A percentile compares a stretch with the other conserved stretches of the same genome.
These are phyloP conservation scores for Hanseniaspora guilliermondii DNA, from an alignment of 805 yeast species.

Conservation along the genomic window DNA sequence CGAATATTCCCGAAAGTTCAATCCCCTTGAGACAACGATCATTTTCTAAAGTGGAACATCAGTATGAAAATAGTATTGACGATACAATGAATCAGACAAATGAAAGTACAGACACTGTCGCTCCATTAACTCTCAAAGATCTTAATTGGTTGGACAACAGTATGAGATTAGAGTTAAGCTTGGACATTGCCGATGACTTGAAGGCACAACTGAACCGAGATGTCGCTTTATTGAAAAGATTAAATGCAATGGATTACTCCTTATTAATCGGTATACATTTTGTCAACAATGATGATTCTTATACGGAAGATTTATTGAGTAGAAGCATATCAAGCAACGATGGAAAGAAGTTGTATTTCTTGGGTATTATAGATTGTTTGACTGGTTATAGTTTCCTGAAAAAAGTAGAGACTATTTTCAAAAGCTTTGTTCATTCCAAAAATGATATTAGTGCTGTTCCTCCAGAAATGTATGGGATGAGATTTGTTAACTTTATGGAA, in stretches of 20 bases:
- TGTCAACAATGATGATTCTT: constrained; percentile 27
- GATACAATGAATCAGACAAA: constrained; percentile 16
- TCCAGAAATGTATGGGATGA: constrained; percentile 75
- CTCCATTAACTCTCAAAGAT: constrained; percentile 45
- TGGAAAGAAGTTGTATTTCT: constrained; percentile 55
- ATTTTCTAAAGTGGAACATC: constrained; percentile 18
- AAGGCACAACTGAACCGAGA: constrained; percentile 63
- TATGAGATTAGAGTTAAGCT: constrained; percentile 62
- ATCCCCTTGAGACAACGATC: constrained; percentile 10
- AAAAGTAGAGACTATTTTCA: constrained; percentile 72
- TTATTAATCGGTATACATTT: constrained; percentile 81
- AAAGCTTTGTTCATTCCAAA: constrained; percentile 57
- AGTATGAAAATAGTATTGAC: constrained; percentile 16
- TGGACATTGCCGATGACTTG: constrained; percentile 47
- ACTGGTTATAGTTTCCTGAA: constrained; percentile 68
- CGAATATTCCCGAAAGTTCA: constrained; percentile 23
- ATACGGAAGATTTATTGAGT: constrained; percentile 14
- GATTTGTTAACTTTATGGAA: constrained; percentile 56
- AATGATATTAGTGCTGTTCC: constrained; percentile 79
- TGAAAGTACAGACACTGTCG: constrained; percentile 31
- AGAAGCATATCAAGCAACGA: constrained; percentile 12
- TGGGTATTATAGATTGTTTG: constrained; percentile 89
- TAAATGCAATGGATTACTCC: constrained; percentile 94
- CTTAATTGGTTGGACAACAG: constrained; percentile 69
- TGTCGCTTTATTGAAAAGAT: constrained; percentile 52